phyloP scores from a whole-genome alignment of 768 basidiomycete genomes.

The Pleurotus cornucopiae region DNA sequence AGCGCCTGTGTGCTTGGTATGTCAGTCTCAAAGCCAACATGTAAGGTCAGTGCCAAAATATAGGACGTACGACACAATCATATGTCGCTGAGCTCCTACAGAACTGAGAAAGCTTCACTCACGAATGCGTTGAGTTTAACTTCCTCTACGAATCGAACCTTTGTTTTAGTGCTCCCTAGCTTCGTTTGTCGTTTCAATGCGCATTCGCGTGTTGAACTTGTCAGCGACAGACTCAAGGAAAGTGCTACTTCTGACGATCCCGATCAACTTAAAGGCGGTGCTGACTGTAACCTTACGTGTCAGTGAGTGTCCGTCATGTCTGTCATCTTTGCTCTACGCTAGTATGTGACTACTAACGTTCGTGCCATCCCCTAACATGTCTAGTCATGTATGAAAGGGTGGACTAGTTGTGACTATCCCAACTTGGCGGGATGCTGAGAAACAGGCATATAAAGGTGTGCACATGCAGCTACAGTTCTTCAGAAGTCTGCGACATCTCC shows the following conservation, averaged over 20 bases:
- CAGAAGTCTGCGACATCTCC: conserved; percentile 85
- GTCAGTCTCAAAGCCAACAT: no score
- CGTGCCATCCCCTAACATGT: not conserved
- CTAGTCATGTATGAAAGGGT: not conserved
- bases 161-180: no score
- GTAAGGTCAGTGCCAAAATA: no score
- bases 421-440: not conserved
- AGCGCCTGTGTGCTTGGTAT: no score
- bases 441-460: not conserved
- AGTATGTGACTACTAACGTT: not conserved
- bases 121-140: no score
- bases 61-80: no score
- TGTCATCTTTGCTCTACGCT: not conserved
- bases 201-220: no score
- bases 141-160: no score
- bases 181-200: no score
- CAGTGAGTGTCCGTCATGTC: not conserved
- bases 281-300: not conserved
- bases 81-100: no score
- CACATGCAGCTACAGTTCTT: not conserved
- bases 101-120: no score
- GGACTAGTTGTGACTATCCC: not conserved
- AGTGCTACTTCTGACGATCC: not conserved
- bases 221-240: no score
- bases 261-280: not conserved